Evolutionary conservation across 192 early-diverging fungal genomes (phyloP), one percentile per base, ranked within the genome.

Genomic region (Neocallimastix lanati): DNA sequence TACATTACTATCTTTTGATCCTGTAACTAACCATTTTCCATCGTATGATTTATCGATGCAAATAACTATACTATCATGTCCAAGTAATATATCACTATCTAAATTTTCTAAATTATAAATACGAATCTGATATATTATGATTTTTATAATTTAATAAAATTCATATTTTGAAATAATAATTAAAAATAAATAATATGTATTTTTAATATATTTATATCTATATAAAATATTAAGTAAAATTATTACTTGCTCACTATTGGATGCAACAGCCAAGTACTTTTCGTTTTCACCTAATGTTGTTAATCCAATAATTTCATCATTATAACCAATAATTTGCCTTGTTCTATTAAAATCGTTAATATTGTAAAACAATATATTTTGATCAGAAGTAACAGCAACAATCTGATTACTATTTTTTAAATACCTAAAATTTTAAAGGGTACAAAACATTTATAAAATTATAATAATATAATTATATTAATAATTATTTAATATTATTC

Each of bases 281-380:
- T 96, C 92, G 12, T 88, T 83, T 28, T 86, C 82, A 28, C 93
- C 95, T n/a, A 95, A 85, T 50, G 93, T 94, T 2, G 85, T 84
- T 76, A 98, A 81, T 82, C 96, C 96, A 18, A 98, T 91, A 35
- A 99, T 90, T 80, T 99, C 98, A 79, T 99, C 95, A 80, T 98
- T 98, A 84, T 96, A 95, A 37, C 98, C 98, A 11, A 95, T 92
- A 83, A 98, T 92, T 83, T 96, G 93, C 80, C 92, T 93, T 28
- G 87, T 83, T 6, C 91, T 88, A 81, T 88, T 86, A 28, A 93
- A 81, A 37, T 82, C 81, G 15, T 84, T 81, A 15, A 92, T 83
- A 25, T 88, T 80, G 82, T 95, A 95, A 77, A 96, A 91, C 50
- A 94, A 78, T 80, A 99, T 88, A 82, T 97, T 96, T 82, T 97